Evolutionary conservation across 2,329 filamentous ascomycete species (phyloP).

Genomic region (Trichoderma harzianum): DNA sequence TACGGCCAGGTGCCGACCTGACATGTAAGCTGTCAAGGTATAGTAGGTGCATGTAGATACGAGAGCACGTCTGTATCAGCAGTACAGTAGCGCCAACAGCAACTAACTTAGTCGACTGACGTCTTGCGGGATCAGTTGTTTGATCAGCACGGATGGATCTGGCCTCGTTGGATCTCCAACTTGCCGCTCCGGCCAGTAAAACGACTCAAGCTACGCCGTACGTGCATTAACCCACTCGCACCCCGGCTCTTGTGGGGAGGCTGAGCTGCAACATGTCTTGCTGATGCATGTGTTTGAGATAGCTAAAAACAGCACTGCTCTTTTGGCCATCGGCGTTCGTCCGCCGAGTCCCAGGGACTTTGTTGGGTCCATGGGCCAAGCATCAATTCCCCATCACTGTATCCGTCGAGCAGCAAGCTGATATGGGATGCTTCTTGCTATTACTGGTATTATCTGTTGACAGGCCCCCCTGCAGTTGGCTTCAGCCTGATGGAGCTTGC

Average conservation of each 20-base stretch:
- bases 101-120: neutral
- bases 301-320: neutral
- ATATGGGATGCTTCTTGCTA: neutral
- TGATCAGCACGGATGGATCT: conserved; percentile 17
- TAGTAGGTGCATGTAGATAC: neutral
- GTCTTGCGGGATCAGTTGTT: neutral
- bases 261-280: conserved; percentile 1
- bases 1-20: neutral
- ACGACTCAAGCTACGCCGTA: neutral
- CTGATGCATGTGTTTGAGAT: neutral
- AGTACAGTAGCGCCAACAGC: neutral
- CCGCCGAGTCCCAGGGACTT: neutral
- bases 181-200: neutral
- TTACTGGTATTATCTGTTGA: neutral
- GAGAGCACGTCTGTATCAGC: neutral
- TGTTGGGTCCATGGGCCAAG: neutral
- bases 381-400: neutral
- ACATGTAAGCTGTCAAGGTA: conserved; percentile 2
- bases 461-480: neutral
- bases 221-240: conserved; percentile 12
- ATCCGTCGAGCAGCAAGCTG: neutral
- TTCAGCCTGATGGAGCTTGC: neutral
- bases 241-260: conserved; percentile 13
- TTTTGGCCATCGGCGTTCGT: neutral
- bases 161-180: conserved; percentile 9